Percentiles rank a stretch among this genome's conserved stretches.
These are phyloP conservation scores for Zoysia matrella DNA, from an alignment of 202 grass and related monocot genomes.

Conservation along the genomic window DNA sequence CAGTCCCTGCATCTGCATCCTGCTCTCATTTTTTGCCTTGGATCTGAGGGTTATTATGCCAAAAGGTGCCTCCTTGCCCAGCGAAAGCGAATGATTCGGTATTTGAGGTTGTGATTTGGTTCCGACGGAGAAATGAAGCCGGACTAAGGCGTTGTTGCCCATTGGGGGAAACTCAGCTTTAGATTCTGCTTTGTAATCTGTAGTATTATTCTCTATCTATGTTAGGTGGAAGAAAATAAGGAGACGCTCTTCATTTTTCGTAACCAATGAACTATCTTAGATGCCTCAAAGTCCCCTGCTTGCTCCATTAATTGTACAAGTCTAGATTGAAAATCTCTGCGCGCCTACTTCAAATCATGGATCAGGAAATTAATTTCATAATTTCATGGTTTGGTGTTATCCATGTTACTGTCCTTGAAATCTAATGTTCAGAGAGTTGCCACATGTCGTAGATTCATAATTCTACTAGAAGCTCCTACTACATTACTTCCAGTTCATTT, in stretches of 20 bases:
- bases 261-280: neutral
- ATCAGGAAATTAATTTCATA: neutral
- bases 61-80: conserved; percentile 8
- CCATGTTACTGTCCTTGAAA: neutral
- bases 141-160: neutral
- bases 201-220: neutral
- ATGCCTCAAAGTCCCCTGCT: too few species aligned
- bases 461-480: too few species aligned
- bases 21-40: neutral
- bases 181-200: neutral
- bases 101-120: neutral
- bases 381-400: neutral
- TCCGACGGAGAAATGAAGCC: neutral
- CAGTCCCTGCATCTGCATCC: neutral
- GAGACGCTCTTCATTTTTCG: neutral
- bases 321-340: neutral
- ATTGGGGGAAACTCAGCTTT: neutral
- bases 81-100: neutral
- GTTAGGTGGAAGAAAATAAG: neutral
- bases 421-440: neutral
- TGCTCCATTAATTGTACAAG: neutral
- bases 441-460: too few species aligned
- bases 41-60: conserved; percentile 32
- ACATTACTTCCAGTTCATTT: too few species aligned
- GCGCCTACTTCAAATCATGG: neutral